Percentiles rank a stretch among this genome's conserved stretches.
Evolutionary conservation across 2,329 filamentous ascomycete genomes (phyloP).

Genomic region (Diaporthe citri): DNA sequence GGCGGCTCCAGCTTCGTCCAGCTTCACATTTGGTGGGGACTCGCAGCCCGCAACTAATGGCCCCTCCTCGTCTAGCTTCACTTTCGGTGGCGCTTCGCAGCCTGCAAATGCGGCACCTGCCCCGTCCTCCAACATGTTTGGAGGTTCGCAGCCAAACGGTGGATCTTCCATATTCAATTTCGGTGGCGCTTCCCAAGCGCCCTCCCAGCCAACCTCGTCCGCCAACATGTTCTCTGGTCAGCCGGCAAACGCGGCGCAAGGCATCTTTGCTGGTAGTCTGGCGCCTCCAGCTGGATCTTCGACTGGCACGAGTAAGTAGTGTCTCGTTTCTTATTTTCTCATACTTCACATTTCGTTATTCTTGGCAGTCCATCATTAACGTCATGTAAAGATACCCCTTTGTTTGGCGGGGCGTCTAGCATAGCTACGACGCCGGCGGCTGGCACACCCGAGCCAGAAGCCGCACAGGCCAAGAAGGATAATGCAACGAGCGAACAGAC

Average conservation of each 20-base stretch:
- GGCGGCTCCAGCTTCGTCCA: constrained; percentile 26
- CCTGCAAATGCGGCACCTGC: constrained; percentile 38
- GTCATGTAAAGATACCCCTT: constrained; percentile 66
- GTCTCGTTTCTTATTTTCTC: constrained; percentile 30
- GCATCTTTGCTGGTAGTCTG: constrained; percentile 47
- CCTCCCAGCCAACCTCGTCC: constrained; percentile 45
- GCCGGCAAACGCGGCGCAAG: constrained; percentile 45
- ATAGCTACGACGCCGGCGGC: constrained; percentile 71
- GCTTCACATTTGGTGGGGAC: constrained; percentile 37
- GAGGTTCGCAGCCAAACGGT: constrained; percentile 43
- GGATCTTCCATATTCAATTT: constrained; percentile 54
- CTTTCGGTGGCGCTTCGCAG: constrained; percentile 37
- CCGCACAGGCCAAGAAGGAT: constrained; percentile 54
- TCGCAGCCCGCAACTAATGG: constrained; percentile 27
- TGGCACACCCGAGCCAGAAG: constrained; percentile 69
- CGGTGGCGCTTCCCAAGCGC: constrained; percentile 42
- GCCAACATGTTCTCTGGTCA: constrained; percentile 46
- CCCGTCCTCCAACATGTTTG: constrained; percentile 41
- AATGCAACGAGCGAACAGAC: constrained; percentile 52
- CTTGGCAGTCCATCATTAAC: constrained; percentile 50
- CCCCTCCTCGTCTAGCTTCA: constrained; percentile 30
- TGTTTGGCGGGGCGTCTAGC: constrained; percentile 71
- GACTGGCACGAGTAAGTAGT: constrained; percentile 58
- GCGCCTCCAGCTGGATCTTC: constrained; percentile 48
- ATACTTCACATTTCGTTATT: constrained; percentile 39